A percentile compares a stretch with the other conserved stretches of the same genome.
These are phyloP conservation scores for Limnanthes douglasii DNA, from an alignment of 345 rosid genomes.

Conservation along the genomic window DNA sequence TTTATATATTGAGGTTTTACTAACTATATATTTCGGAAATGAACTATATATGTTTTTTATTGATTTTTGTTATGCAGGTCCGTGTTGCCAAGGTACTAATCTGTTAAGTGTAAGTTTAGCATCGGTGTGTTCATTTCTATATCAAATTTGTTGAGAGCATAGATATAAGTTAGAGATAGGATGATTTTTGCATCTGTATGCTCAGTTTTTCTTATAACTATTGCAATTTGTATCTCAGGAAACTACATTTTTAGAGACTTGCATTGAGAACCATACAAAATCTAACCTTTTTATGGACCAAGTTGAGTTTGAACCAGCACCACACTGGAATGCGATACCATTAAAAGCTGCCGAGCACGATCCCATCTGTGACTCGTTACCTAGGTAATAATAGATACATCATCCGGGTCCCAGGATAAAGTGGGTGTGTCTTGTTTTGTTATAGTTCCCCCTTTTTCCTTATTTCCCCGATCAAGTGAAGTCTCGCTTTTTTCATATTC, in stretches of 20 bases:
- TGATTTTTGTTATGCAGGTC: slow-evolving; percentile 28
- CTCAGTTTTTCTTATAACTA: background rate
- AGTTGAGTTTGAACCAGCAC: slow-evolving; percentile 76
- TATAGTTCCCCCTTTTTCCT: background rate
- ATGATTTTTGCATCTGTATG: background rate
- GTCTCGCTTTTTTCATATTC: background rate
- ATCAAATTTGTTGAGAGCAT: background rate
- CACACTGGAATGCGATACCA: slow-evolving; percentile 34
- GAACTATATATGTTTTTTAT: background rate
- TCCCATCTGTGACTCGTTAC: slow-evolving; percentile 11
- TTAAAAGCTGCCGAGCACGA: slow-evolving; percentile 29
- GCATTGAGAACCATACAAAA: slow-evolving; percentile 67
- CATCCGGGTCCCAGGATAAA: no score
- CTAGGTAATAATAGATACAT: slow-evolving; percentile 24
- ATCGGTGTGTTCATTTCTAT: background rate
- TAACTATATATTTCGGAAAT: no score
- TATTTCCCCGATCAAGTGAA: background rate
- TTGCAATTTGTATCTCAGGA: slow-evolving; percentile 27
- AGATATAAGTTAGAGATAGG: background rate
- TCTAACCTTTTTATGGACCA: slow-evolving; percentile 61
- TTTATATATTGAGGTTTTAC: no score
- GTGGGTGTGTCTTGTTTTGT: no score
- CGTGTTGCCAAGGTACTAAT: slow-evolving; percentile 64
- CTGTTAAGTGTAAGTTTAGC: no score
- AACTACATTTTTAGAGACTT: slow-evolving; percentile 54